Base-by-base conservation (phyloP, 2,329 filamentous ascomycete species). In the Apiospora sp. region DNA sequence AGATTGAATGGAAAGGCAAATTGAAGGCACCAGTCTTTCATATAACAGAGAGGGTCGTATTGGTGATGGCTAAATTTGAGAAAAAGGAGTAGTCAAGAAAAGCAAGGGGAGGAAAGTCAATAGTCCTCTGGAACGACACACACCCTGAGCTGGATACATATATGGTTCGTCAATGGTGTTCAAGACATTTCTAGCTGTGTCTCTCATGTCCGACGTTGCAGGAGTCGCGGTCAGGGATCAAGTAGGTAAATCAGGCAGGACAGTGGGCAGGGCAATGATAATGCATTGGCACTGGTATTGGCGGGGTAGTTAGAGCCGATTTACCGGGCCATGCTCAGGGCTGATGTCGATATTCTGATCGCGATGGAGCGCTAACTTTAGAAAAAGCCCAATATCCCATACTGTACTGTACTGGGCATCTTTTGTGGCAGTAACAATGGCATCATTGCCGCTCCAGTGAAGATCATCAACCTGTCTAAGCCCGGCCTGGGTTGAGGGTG, bases 301-400 rank as follows among this genome's bases (percentile, higher is more conserved):
- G 58, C 58, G 58, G 58, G 34, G 58, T 64, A 64, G 22, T 22
- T 64, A 41, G 34, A 64, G 58, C 58, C 58, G 58, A 64, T 64
- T 64, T 64, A 64, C 58, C 58, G 58, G 58, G 58, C 58, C 58
- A 64, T 64, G 58, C 58, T 16, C 58, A 41, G 58, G 58, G 58
- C 58, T 64, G 58, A 64, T 64, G 58, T 64, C 58, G 30, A 41
- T 64, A 13, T 64, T 41, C 34, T 64, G 58, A 41, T 64, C 58
- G 58, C 30, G 58, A 64, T 64, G 8, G 58, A n/a, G 58, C 58
- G 58, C 58, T 64, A 64, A 64, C 22, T 41, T 41, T 64, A 24
- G 58, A 24, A 61, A 22, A 37, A 34, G 14, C 22, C 14, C 51
- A 61, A 10, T 37, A 22, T 61, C 30, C 54, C 54, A 61, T 37